phyloP scores from a whole-genome alignment of 2,329 filamentous ascomycete species.

The Bipolaris zeicola region DNA sequence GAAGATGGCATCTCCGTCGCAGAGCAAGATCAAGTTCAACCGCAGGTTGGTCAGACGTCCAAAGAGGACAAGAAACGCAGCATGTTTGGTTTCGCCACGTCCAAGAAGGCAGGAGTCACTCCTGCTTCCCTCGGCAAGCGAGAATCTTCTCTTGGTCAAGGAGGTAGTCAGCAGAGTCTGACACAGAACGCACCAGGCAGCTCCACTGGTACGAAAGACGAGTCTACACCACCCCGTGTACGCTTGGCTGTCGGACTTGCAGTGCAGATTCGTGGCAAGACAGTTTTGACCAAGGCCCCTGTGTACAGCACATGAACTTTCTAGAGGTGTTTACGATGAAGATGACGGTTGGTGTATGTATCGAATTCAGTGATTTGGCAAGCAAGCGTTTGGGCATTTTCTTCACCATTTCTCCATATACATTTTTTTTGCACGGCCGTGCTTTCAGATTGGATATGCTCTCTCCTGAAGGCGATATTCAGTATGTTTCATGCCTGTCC shows the following conservation, averaged over 20 bases:
- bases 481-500: conserved; percentile 9
- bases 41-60: conserved; percentile 32
- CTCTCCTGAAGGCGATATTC: conserved; percentile 26
- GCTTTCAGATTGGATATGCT: conserved; percentile 14
- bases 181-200: conserved; percentile 48
- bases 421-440: conserved; percentile 7
- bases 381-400: conserved; percentile 15
- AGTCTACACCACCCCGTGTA: conserved; percentile 51
- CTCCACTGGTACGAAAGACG: conserved; percentile 47
- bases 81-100: conserved; percentile 53
- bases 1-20: conserved; percentile 37
- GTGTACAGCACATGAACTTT: conserved; percentile 49
- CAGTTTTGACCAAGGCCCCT: conserved; percentile 57
- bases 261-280: conserved; percentile 56
- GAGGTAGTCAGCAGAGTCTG: conserved; percentile 45
- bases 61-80: conserved; percentile 46
- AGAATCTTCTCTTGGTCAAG: conserved; percentile 47
- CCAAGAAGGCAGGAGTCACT: conserved; percentile 44
- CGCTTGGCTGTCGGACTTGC: conserved; percentile 55
- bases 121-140: conserved; percentile 47
- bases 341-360: conserved; percentile 3
- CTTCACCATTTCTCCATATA: conserved; percentile 18
- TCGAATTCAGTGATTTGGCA: conserved; percentile 27
- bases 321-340: not conserved
- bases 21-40: conserved; percentile 43